Conservation (phyloP, 768 basidiomycete genomes). For the Lanmaoa rubissima region DNA sequence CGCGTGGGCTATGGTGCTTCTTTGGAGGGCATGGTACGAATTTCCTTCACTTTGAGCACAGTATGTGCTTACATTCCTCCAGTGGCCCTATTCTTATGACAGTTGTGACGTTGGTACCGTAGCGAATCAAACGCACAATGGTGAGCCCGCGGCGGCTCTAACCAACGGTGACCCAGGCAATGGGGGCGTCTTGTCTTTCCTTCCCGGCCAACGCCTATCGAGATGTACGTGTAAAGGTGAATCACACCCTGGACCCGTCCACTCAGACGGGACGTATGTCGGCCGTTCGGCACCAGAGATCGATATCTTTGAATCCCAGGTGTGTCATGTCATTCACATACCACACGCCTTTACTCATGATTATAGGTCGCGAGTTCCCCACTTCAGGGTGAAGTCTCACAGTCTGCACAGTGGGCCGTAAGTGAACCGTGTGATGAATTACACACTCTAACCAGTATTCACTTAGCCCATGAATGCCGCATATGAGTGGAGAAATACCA, state of each 20-base stretch:
- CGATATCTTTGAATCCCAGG: slow-evolving; percentile 86
- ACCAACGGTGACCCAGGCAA: slow-evolving; percentile 56
- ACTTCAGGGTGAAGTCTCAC: slow-evolving; percentile 64
- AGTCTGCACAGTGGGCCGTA: slow-evolving; percentile 81
- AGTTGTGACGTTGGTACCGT: slow-evolving; percentile 92
- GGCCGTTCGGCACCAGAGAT: slow-evolving; percentile 88
- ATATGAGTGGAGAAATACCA: slow-evolving; percentile 69
- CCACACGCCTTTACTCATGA: slow-evolving; percentile 12
- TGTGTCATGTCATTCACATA: slow-evolving; percentile 24
- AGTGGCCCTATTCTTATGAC: slow-evolving; percentile 86
- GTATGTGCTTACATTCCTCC: background rate
- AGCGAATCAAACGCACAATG: slow-evolving; percentile 76
- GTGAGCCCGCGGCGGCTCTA: slow-evolving; percentile 58
- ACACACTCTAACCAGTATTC: slow-evolving; percentile 1
- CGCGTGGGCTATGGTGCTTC: slow-evolving; percentile 87
- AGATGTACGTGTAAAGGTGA: slow-evolving; percentile 87
- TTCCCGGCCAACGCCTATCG: slow-evolving; percentile 85
- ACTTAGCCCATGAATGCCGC: slow-evolving; percentile 71
- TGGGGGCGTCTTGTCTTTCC: slow-evolving; percentile 65
- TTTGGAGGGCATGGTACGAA: slow-evolving; percentile 74
- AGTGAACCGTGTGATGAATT: slow-evolving; percentile 26
- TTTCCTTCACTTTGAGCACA: background rate
- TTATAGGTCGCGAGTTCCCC: slow-evolving; percentile 36
- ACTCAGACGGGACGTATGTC: slow-evolving; percentile 71
- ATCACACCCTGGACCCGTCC: slow-evolving; percentile 83